phyloP scores from a whole-genome alignment of 192 early-diverging fungal genomes.

The Gigaspora rosea region DNA sequence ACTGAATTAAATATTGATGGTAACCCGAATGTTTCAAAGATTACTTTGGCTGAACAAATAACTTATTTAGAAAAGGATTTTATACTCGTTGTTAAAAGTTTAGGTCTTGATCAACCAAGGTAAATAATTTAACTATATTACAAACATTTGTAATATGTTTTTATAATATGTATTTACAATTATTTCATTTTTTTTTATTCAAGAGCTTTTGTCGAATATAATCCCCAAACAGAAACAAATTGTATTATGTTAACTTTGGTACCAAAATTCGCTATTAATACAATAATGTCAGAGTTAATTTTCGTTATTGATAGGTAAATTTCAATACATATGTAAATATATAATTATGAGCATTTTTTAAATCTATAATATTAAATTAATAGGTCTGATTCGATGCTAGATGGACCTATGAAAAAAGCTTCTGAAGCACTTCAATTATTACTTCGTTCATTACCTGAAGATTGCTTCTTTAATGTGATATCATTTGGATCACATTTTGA shows the following conservation, averaged over 20 bases:
- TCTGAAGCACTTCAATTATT: no score
- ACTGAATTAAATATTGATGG: constrained; percentile 31
- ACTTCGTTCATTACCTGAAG: no score
- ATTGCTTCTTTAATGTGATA: no score
- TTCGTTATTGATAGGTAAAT: constrained; percentile 47
- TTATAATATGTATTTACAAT: no score
- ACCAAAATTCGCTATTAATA: constrained; percentile 38
- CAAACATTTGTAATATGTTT: neutral
- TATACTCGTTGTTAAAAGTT: constrained; percentile 39
- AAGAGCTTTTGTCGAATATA: constrained; percentile 41
- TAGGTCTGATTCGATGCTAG: constrained; percentile 56
- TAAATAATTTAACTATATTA: neutral
- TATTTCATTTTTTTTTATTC: neutral
- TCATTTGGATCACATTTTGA: no score
- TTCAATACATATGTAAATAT: neutral
- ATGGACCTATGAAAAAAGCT: constrained; percentile 35
- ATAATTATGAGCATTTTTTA: neutral
- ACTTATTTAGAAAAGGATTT: constrained; percentile 45
- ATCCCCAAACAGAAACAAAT: constrained; percentile 37
- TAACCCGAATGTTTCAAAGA: constrained; percentile 26
- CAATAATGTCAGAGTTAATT: constrained; percentile 38
- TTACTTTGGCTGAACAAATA: neutral
- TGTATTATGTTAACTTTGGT: constrained; percentile 45
- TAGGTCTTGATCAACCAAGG: constrained; percentile 40
- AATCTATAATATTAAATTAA: neutral